Percentiles rank a stretch among this genome's conserved stretches.
phyloP scores from a whole-genome alignment of 257 asterid genomes.

The Jacaranda copaia region DNA sequence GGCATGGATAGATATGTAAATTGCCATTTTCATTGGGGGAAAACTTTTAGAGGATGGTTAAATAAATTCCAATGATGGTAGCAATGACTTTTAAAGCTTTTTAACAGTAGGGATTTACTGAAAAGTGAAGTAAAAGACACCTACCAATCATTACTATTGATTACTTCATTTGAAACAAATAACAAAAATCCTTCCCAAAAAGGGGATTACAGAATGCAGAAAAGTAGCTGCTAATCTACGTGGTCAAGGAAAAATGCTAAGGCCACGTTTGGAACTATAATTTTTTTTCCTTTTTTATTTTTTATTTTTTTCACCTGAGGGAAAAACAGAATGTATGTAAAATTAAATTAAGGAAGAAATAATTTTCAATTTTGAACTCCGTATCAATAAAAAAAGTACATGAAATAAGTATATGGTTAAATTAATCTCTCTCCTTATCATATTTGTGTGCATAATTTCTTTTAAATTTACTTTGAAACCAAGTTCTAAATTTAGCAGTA shows the following conservation, averaged over 20 bases:
- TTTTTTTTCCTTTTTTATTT: too few relatives aligned
- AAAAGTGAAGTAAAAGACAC: conserved; percentile 41
- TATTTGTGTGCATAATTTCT: too few relatives aligned
- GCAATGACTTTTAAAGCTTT: conserved; percentile 10
- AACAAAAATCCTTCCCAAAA: background rate
- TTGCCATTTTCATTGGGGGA: background rate
- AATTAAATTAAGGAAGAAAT: too few relatives aligned
- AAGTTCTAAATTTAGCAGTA: too few relatives aligned
- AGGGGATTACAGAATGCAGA: background rate
- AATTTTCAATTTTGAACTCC: too few relatives aligned
- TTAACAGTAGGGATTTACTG: conserved; percentile 32
- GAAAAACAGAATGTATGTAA: too few relatives aligned
- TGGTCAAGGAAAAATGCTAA: background rate
- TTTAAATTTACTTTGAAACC: too few relatives aligned
- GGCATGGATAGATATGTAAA: background rate
- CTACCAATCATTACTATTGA: conserved; percentile 36
- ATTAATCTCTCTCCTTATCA: too few relatives aligned
- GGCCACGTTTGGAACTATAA: background rate
- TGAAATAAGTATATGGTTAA: too few relatives aligned
- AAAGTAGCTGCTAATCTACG: too few relatives aligned
- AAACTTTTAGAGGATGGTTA: conserved; percentile 9
- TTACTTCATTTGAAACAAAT: conserved; percentile 22
- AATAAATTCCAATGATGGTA: conserved; percentile 15
- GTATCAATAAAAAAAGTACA: too few relatives aligned
- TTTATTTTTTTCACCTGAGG: background rate